phyloP scores from a whole-genome alignment of 306 rosid genomes.

The Trifolium fragiferum region DNA sequence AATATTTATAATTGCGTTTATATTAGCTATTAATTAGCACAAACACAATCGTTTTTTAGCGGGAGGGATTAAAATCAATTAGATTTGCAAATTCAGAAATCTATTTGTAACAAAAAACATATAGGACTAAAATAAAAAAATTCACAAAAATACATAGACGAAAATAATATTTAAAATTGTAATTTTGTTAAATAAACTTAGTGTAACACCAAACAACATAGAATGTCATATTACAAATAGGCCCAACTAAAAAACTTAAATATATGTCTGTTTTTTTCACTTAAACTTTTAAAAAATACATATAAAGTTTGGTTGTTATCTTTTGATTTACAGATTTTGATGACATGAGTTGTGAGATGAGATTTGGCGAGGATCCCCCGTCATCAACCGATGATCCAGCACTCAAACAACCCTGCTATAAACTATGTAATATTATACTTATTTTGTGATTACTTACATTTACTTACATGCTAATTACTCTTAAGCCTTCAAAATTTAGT shows the following conservation, averaged over 20 bases:
- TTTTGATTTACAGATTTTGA: constrained; percentile 79
- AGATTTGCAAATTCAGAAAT: no score
- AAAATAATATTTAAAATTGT: no score
- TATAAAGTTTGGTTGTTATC: not conserved
- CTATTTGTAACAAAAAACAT: no score
- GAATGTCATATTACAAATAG: no score
- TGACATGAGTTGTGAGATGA: constrained; percentile 94
- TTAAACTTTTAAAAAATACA: not conserved
- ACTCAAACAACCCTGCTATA: constrained; percentile 84
- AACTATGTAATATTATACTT: constrained; percentile 65
- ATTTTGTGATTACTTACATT: constrained; percentile 4
- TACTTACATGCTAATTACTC: constrained; percentile 8
- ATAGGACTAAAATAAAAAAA: no score
- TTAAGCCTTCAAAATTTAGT: not conserved
- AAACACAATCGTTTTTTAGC: no score
- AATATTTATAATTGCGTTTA: no score
- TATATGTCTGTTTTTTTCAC: not conserved
- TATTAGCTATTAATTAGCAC: no score
- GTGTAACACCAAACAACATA: no score
- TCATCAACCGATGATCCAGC: constrained; percentile 70
- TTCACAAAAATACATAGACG: no score
- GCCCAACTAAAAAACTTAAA: not conserved
- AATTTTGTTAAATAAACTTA: no score
- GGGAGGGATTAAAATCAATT: no score
- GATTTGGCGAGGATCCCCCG: constrained; percentile 86